Base-by-base conservation (phyloP, 2,329 filamentous ascomycete genomes). In the Colletotrichum simmondsii region DNA sequence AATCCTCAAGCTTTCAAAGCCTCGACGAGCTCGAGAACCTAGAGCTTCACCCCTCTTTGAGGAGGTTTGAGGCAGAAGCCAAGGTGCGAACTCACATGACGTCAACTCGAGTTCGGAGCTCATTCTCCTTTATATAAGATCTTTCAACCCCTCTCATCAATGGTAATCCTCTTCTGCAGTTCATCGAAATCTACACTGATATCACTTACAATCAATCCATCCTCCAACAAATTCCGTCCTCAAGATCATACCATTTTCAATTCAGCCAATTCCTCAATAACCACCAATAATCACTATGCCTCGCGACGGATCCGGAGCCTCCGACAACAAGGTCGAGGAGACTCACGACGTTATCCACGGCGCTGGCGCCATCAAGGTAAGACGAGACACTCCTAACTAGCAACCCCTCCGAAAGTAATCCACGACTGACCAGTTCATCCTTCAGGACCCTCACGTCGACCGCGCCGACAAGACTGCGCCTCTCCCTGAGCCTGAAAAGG, bases 401-500 rank as follows among this genome's bases (percentile, higher is more conserved):
- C 35, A 26, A 64, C 77, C 16, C 7, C 5, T 8, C 61, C 16
- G 14, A 7, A 1, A 16, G 19, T 14, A 54, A 35, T 2, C 3
- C 3, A 24, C 28, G 53, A 5, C 5, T 30, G 3, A 46, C 0
- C 16, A 46, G 0, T n/a, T n/a, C 6, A 0, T 46, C 0, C 19
- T 1, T n/a, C 0, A 75, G 73, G 64, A 66, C 26, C 2, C 63
- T 66, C 82, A 84, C 32, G 86, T 88, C 37, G 76, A 78, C 64
- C 85, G 86, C 68, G 85, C 87, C 16, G 82, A 87, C 79, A 89
- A 88, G 82, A 84, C 85, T 2, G 87, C 87, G 1, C 81, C 83
- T 2, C 75, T 87, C 59, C 87, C 87, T 10, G 83, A 88, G 77
- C 74, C 79, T 5, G 86, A 87, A 71, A 81, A 86, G 69, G 87